These are phyloP conservation scores for Capronia americana DNA, from an alignment of 2,329 filamentous ascomycete genomes.

Conservation along the genomic window DNA sequence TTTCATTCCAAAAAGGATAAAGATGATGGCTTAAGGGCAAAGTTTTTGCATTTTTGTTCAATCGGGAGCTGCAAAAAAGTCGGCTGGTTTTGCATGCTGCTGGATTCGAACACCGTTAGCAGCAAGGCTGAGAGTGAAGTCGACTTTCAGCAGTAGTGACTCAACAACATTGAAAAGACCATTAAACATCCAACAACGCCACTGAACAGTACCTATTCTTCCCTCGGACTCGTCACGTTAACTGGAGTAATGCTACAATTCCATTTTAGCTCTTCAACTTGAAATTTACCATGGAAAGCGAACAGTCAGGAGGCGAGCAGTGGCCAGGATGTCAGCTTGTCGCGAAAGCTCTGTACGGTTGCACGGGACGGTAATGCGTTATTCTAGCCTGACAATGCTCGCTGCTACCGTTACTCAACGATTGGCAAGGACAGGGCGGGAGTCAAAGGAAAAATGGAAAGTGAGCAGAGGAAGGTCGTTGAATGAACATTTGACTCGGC, in stretches of 20 bases:
- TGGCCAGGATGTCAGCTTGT: neutral
- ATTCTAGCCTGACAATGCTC: neutral
- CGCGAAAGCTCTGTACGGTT: neutral
- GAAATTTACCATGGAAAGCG: neutral
- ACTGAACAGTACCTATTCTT: neutral
- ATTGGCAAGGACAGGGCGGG: neutral
- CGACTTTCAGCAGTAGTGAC: neutral
- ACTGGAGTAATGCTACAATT: neutral
- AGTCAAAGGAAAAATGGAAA: neutral
- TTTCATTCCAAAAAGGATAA: neutral
- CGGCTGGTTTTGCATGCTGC: neutral
- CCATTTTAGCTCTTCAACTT: neutral
- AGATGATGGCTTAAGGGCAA: neutral
- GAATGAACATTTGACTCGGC: neutral
- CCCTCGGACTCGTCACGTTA: neutral
- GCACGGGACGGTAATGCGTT: neutral
- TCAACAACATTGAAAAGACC: neutral
- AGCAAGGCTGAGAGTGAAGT: neutral
- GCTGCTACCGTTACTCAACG: neutral
- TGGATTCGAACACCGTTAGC: neutral
- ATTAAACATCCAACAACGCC: neutral
- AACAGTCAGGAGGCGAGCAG: neutral
- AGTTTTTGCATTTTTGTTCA: conserved; percentile 1
- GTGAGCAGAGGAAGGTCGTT: neutral
- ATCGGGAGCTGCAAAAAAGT: neutral